phyloP scores from a whole-genome alignment of 179 eudicot genomes.

The Monotropa hypopitys region DNA sequence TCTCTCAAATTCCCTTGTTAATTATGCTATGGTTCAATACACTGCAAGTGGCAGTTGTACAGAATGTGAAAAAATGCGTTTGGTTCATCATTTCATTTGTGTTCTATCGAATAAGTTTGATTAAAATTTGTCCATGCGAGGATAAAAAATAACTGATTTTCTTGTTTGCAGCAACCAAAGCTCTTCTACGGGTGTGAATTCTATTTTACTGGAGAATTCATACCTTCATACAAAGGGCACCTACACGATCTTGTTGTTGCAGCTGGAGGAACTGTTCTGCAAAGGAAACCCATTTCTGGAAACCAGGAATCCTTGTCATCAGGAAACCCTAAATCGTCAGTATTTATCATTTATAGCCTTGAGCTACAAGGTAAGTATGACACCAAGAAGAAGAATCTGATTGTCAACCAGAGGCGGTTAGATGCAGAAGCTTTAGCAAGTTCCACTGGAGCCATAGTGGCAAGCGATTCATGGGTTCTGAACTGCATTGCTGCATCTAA shows the following conservation, averaged over 20 bases:
- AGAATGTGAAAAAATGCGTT: background rate
- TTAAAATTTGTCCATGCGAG: background rate
- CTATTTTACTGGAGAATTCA: conserved; percentile 61
- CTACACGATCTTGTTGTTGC: conserved; percentile 67
- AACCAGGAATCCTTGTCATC: conserved; percentile 9
- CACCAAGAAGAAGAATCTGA: conserved; percentile 19
- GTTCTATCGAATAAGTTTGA: background rate
- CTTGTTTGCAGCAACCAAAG: conserved; percentile 61
- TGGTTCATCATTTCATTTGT: background rate
- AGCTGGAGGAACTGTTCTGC: conserved; percentile 73
- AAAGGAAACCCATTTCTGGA: conserved; percentile 60
- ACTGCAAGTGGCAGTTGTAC: background rate
- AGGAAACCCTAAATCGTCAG: conserved; percentile 14
- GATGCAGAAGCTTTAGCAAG: conserved; percentile 72
- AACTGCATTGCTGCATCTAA: conserved; percentile 68
- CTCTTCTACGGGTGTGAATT: conserved; percentile 53
- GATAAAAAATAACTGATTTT: background rate
- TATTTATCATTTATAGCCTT: conserved; percentile 49
- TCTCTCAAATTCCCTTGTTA: background rate
- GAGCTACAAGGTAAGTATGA: conserved; percentile 52
- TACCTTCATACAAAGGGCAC: conserved; percentile 55
- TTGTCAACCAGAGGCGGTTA: conserved; percentile 29
- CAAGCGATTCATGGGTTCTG: conserved; percentile 65
- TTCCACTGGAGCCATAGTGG: conserved; percentile 40
- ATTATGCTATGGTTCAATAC: background rate